Base-by-base conservation (phyloP, 2,329 filamentous ascomycete species). In the Hypoxylon sp. region DNA sequence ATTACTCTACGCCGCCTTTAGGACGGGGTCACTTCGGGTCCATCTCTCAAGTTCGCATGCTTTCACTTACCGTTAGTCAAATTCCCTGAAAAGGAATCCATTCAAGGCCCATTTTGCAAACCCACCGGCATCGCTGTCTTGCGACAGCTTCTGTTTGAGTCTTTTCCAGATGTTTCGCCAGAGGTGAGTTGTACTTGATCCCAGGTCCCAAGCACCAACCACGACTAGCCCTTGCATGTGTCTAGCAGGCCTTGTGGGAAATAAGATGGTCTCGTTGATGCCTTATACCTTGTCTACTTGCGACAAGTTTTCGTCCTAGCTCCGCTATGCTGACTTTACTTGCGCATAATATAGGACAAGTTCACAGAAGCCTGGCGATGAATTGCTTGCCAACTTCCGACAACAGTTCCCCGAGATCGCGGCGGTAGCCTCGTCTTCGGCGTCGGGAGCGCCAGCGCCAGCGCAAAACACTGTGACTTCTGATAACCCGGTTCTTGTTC, bases 301-400 rank as follows among this genome's bases (percentile, higher is more conserved):
- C 62, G 56, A 61, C 63, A 57, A 61, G 34, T 41, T 58, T 52
- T 52, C 57, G 16, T 59, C 46, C 27, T 56, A 37, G 45, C 46
- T 34, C 41, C 54, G 39, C 41, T 52, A 61, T 57, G 54, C 71
- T 72, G 51, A 74, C 67, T 14, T 21, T 52, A 52, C 14, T 19
- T 48, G 27, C 60, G 60, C 61, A 59, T 59, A 51, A 55, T 70
- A 51, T 71, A 92, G 90, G 81, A 92, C 87, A 75, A 93, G 88
- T 78, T 89, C 91, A 60, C 92, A 94, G 79, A 97, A 97, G 83
- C 94, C 94, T 60, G 90, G 88, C 78, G 91, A 94, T 76, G 92
- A 94, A 74, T 86, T 97, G 76, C 89, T 96, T 78, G 89, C 89
- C 80, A 90, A 88, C 78, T 97, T 97, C 81, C 92, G 92, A 78